Base-by-base conservation (phyloP, 169 alveolate species). In the Plasmodium blacklocki region DNA sequence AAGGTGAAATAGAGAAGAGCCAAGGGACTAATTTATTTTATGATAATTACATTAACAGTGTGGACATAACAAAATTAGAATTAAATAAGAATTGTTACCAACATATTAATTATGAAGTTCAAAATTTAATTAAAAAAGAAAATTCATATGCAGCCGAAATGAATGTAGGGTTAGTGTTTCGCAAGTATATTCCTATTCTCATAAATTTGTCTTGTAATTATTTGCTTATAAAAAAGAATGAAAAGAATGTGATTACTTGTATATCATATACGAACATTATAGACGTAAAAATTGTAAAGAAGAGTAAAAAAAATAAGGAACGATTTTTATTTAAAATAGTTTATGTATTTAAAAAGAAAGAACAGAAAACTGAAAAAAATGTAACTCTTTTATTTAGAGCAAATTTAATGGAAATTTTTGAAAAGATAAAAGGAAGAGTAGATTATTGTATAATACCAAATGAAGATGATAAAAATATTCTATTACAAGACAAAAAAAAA, bases 281-380 rank as follows among this genome's bases (percentile, higher is more conserved):
- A 19, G 74, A 76, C 18, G 59, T 76, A n/a, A 56, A 70, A 19
- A 76, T 76, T 7, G 49, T 76, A 7, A 76, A 76, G 43, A 76
- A 54, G 47, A 76, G 67, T 43, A 43, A 43, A 32, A 74, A 74
- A 32, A 74, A 74, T 14, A 62, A 62, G 60, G 67, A 76, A 11
- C 43, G 80, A 8, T 49, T 7, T 29, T 76, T 63, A n/a, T 74
- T 74, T 56, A 76, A 76, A 76, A 47, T 76, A 49, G 71, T 76
- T 15, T 76, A 76, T 21, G 66, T 76, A 45, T 76, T 76, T 76
- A 74, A 74, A 18, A 76, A 76, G 18, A 76, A 76, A 54, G 70
- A 76, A 15, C 19, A 32, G 32, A 19, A 54, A 23, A 45, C 29
- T n/a, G 88, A 76, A 76, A 76, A 63, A 39, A 76, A 76, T 19